These are phyloP conservation scores for Crucihimalaya himalaica DNA, from an alignment of 345 rosid genomes.

Conservation along the genomic window DNA sequence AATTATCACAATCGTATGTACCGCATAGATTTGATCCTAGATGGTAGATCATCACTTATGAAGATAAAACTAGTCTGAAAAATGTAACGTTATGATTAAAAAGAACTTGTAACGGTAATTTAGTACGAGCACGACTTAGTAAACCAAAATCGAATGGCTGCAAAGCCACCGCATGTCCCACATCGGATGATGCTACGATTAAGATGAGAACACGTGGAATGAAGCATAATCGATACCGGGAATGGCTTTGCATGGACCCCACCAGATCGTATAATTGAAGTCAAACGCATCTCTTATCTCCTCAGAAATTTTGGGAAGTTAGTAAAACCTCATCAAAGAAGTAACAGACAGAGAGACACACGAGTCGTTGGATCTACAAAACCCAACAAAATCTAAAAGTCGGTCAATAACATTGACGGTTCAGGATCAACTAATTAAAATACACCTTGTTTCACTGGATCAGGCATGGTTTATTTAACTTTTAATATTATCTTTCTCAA, in stretches of 20 bases:
- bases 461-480: neutral
- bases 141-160: conserved; percentile 18
- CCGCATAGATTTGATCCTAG: no score
- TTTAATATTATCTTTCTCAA: conserved; percentile 20
- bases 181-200: neutral
- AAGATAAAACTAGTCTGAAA: neutral
- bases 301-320: neutral
- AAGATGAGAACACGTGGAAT: conserved; percentile 10
- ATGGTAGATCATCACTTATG: neutral
- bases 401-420: conserved; percentile 22
- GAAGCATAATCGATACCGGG: neutral
- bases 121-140: neutral
- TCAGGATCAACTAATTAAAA: neutral
- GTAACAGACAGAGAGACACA: no score
- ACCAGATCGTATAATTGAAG: conserved; percentile 30
- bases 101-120: neutral
- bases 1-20: no score
- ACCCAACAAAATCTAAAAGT: neutral
- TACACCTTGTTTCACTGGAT: conserved; percentile 10
- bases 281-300: conserved; percentile 18
- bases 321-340: neutral
- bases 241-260: conserved; percentile 20
- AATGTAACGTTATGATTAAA: no score
- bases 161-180: neutral
- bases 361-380: conserved; percentile 25